phyloP scores from a whole-genome alignment of 169 alveolate genomes.

The Plasmodium knowlesi region DNA sequence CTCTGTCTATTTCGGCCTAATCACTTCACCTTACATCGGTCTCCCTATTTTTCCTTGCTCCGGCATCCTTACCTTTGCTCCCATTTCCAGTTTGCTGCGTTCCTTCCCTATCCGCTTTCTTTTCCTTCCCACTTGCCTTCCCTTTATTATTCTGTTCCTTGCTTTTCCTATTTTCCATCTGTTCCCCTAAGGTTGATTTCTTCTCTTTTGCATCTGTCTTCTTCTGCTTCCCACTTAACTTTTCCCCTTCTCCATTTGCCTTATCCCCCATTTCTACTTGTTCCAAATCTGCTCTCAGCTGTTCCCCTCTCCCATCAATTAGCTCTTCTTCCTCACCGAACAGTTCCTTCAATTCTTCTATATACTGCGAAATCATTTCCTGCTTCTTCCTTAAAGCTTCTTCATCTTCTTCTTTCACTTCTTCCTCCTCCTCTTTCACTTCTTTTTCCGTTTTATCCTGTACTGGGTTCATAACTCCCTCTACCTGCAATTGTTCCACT shows the following conservation, averaged over 20 bases:
- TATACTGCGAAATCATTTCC: background rate
- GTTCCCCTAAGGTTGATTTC: background rate
- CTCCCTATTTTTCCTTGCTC: background rate
- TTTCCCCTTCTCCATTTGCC: background rate
- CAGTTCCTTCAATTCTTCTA: background rate
- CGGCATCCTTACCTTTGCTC: background rate
- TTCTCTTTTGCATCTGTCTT: background rate
- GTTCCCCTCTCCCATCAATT: background rate
- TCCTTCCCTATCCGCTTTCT: background rate
- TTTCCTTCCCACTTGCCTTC: background rate
- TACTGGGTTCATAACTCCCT: background rate
- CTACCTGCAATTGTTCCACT: background rate
- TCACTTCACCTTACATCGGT: background rate
- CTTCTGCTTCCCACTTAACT: background rate
- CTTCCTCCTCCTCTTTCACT: background rate
- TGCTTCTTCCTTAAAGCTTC: background rate
- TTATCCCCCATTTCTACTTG: background rate
- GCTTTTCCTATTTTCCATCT: background rate
- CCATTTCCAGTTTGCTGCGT: background rate
- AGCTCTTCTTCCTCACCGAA: background rate
- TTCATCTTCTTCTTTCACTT: background rate
- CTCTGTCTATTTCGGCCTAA: background rate
- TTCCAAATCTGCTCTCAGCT: background rate
- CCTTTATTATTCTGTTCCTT: too few species aligned
- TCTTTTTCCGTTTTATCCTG: background rate